phyloP scores from a whole-genome alignment of 495 filamentous ascomycete genomes.

The Penicillium odoratum region DNA sequence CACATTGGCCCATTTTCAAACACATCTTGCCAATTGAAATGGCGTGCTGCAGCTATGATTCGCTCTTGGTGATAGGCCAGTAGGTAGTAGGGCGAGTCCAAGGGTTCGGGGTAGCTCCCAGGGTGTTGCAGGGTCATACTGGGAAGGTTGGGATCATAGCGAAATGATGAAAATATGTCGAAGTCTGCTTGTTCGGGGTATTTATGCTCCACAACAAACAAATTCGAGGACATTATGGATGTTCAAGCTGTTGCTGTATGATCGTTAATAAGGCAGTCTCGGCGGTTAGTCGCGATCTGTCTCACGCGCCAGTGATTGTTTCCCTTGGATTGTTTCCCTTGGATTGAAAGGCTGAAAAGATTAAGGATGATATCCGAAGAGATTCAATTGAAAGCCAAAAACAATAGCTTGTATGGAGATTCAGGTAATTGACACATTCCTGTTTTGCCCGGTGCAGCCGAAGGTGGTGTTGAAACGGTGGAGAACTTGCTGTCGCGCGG shows the following conservation, averaged over 20 bases:
- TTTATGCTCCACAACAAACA: not conserved
- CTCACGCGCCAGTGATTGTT: not conserved
- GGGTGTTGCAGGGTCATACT: conserved; percentile 36
- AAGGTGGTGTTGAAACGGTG: conserved; percentile 14
- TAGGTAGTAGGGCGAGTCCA: conserved; percentile 76
- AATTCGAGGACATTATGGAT: not conserved
- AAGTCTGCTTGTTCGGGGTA: conserved; percentile 34
- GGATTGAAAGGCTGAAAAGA: not conserved
- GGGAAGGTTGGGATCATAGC: conserved; percentile 67
- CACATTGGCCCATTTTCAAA: conserved; percentile 16
- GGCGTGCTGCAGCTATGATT: conserved; percentile 69
- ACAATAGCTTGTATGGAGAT: not conserved
- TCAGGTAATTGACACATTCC: not conserved
- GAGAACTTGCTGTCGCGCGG: conserved; percentile 29
- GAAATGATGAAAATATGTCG: conserved; percentile 70
- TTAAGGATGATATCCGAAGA: not conserved
- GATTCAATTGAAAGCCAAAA: not conserved
- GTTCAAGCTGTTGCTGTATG: not conserved
- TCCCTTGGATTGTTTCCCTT: not conserved
- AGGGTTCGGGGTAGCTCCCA: conserved; percentile 39
- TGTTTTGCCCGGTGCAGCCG: conserved; percentile 8
- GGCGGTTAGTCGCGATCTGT: conserved; percentile 3
- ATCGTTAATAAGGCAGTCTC: not conserved
- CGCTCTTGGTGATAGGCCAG: conserved; percentile 78
- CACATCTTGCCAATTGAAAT: conserved; percentile 61